phyloP scores from a whole-genome alignment of 1,284 basidiomycete species.

The Marasmius fiardii region DNA sequence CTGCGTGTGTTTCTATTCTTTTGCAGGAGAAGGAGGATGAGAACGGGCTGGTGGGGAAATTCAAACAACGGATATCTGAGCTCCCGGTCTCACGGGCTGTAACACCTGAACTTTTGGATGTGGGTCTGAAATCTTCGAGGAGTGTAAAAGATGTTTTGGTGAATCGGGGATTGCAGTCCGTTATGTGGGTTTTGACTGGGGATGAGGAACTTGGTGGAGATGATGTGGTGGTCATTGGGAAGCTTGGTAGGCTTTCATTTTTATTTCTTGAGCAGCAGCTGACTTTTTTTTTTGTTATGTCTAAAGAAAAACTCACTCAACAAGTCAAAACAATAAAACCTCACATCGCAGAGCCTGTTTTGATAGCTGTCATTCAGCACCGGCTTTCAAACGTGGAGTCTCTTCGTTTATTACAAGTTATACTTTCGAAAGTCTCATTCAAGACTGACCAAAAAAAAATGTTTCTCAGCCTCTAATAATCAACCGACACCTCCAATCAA shows the following conservation, averaged over 20 bases:
- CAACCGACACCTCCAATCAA: constrained; percentile 61
- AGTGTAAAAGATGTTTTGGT: constrained; percentile 25
- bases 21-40: background rate
- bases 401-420: constrained; percentile 45
- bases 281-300: constrained; percentile 24
- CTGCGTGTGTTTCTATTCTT: background rate
- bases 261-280: background rate
- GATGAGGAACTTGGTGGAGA: constrained; percentile 22
- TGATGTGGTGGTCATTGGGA: constrained; percentile 24
- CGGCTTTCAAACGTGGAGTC: constrained; percentile 43
- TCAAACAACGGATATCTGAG: background rate
- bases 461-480: constrained; percentile 51
- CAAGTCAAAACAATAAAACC: constrained; percentile 39
- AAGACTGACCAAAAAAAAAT: no score
- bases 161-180: constrained; percentile 47
- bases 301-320: constrained; percentile 21
- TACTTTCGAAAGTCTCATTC: constrained; percentile 44
- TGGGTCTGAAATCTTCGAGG: background rate
- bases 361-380: constrained; percentile 64
- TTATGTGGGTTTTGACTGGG: constrained; percentile 36
- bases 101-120: constrained; percentile 19
- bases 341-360: constrained; percentile 71
- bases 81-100: background rate
- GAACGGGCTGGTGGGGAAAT: background rate
- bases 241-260: constrained; percentile 34